Conservation (phyloP, 2,329 filamentous ascomycete genomes). For the Colletotrichum tamarilloi region DNA sequence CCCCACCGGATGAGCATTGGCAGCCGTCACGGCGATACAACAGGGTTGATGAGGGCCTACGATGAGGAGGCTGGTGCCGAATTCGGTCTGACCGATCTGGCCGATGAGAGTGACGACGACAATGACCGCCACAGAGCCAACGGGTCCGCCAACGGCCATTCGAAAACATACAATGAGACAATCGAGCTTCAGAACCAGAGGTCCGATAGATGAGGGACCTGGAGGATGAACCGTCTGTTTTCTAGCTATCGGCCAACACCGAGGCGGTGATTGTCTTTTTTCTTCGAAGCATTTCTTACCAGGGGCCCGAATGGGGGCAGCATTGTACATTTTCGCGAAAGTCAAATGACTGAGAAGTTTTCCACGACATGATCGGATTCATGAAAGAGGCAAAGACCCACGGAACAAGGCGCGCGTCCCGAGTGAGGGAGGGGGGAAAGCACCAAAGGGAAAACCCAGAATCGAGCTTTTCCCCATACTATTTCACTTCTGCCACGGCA, state of each 20-base stretch:
- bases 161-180: constrained; percentile 50
- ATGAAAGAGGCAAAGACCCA: constrained; percentile 35
- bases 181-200: constrained; percentile 65
- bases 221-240: constrained; percentile 13
- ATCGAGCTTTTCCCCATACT: constrained; percentile 16
- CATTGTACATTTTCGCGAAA: constrained; percentile 36
- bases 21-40: constrained; percentile 75
- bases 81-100: constrained; percentile 82
- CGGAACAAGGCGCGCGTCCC: constrained; percentile 27
- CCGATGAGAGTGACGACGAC: constrained; percentile 80
- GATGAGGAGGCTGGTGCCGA: constrained; percentile 82
- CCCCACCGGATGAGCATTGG: constrained; percentile 71
- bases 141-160: constrained; percentile 52
- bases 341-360: constrained; percentile 36
- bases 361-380: constrained; percentile 35
- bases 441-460: constrained; percentile 12
- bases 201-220: constrained; percentile 46
- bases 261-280: constrained; percentile 28
- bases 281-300: constrained; percentile 25
- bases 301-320: constrained; percentile 23
- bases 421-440: constrained; percentile 10
- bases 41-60: constrained; percentile 88
- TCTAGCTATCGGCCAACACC: constrained; percentile 10
- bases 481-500: constrained; percentile 31
- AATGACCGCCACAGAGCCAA: constrained; percentile 49